A percentile compares a stretch with the other conserved stretches of the same genome.
Conservation (phyloP, 2,329 filamentous ascomycete species). For the Diplodia scrobiculata region DNA sequence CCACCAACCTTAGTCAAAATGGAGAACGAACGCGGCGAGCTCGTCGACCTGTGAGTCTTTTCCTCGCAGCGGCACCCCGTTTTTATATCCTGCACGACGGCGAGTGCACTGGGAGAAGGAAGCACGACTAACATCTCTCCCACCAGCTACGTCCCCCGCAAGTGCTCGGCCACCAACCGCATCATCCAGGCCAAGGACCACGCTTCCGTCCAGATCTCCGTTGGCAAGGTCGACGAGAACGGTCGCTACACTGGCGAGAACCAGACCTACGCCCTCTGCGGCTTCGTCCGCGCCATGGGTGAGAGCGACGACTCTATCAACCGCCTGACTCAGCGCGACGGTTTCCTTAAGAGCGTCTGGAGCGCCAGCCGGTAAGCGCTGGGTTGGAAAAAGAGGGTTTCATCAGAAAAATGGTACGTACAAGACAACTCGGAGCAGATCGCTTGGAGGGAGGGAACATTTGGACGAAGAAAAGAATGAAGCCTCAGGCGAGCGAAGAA, state of each 20-base stretch:
- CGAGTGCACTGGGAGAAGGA: neutral
- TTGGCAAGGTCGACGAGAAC: constrained; percentile 99
- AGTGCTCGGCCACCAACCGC: constrained; percentile 98
- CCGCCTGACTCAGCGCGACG: constrained; percentile 92
- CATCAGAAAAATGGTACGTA: constrained; percentile 28
- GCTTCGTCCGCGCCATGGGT: constrained; percentile 96
- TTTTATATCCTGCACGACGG: neutral
- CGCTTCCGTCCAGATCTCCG: constrained; percentile 93
- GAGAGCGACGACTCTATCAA: constrained; percentile 97
- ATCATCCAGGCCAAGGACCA: constrained; percentile 99
- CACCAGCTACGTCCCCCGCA: constrained; percentile 90
- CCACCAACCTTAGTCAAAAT: constrained; percentile 60
- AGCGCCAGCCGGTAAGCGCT: constrained; percentile 63
- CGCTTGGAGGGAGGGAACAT: neutral
- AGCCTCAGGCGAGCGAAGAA: neutral
- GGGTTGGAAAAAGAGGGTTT: constrained; percentile 13
- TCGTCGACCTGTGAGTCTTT: constrained; percentile 85
- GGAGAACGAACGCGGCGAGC: constrained; percentile 99
- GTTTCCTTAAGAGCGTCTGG: constrained; percentile 97
- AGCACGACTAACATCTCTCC: constrained; percentile 23
- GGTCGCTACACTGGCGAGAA: constrained; percentile 96
- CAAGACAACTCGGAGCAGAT: neutral
- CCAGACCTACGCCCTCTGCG: constrained; percentile 95
- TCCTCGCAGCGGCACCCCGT: neutral
- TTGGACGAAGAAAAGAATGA: neutral